phyloP scores from a whole-genome alignment of 805 yeast species.

The Starmera caribaea region DNA sequence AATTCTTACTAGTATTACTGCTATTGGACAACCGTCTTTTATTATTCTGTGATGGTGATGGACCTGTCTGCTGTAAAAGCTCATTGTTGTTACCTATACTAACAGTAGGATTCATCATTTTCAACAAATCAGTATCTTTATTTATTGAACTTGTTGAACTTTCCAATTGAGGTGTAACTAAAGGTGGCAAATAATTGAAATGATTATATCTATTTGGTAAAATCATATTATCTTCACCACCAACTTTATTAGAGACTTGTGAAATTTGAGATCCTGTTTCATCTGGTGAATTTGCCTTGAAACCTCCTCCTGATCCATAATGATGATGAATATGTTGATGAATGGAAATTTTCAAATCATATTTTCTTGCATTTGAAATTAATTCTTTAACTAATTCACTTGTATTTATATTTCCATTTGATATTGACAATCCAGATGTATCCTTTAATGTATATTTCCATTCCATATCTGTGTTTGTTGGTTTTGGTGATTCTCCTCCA shows the following conservation, averaged over 20 bases:
- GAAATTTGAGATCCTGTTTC: constrained; percentile 14
- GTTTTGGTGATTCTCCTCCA: constrained; percentile 11
- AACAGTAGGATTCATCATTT: constrained; percentile 29
- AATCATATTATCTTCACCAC: constrained; percentile 16
- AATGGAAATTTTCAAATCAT: constrained; percentile 52
- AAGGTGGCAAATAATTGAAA: constrained; percentile 67
- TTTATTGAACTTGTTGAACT: constrained; percentile 39
- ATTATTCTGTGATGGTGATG: neutral
- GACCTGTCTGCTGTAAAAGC: neutral
- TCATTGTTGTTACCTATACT: neutral
- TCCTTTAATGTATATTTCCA: constrained; percentile 53
- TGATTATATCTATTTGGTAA: constrained; percentile 54
- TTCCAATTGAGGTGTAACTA: constrained; percentile 60
- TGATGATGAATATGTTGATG: constrained; percentile 86
- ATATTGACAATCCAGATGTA: constrained; percentile 33
- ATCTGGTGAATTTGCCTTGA: constrained; percentile 18
- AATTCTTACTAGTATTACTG: constrained; percentile 8
- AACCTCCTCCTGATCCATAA: constrained; percentile 35
- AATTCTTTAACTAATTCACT: constrained; percentile 48
- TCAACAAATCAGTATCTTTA: constrained; percentile 34
- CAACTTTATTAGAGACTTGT: constrained; percentile 2
- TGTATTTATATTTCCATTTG: constrained; percentile 41
- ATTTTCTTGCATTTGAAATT: constrained; percentile 48
- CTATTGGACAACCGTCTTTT: constrained; percentile 13
- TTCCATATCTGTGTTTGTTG: constrained; percentile 32